Base-by-base conservation (phyloP, 805 yeast species). In the Brettanomyces nanus region DNA sequence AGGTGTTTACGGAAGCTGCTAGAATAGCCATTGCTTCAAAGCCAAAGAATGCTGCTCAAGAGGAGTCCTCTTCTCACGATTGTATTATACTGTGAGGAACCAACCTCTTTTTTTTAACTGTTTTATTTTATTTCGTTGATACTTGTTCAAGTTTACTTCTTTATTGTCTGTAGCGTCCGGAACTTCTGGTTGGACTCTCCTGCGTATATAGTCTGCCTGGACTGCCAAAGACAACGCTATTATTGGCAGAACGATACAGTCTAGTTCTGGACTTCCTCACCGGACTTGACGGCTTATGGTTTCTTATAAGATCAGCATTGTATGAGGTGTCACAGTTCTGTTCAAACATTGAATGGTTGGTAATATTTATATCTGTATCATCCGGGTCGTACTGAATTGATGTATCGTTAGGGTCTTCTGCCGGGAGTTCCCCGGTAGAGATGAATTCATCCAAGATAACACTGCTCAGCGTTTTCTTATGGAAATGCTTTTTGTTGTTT, bases 1-100 rank as follows among this genome's bases (percentile, higher is more conserved):
- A 92, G 65, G 97, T 97, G 7, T 92, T 92, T 58, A 87, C 97
- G 0, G 98, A 92, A 63, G 98, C 97, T 31, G 96, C 97, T 6
- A 79, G 98, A 59, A 89, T 95, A 54, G 97, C 97, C 2, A 69
- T 90, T 48, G 80, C 84, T 45, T 95, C 95, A 11, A 85, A 77
- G 54, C 84, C 95, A 36, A 85, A 79, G 63, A 90, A 89, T 4
- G 38, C 37, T 9, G 35, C 19, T 18, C 13, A 33, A 6, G 33
- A 31, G 5, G 35, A 36, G 38, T 77, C 75, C 36, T 64, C 65
- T 44, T 72, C 69, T 39, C 29, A 27, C 18, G 28, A 42, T 6
- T 56, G 61, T 49, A 43, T 47, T 17, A 46, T 56, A 30, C 49
- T 54, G 58, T 56, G 32, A 47, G 13, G 21, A 20, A 5, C 25